Conservation (phyloP, 1,139 yeast species). For the Debaryomyces robertsiae region DNA sequence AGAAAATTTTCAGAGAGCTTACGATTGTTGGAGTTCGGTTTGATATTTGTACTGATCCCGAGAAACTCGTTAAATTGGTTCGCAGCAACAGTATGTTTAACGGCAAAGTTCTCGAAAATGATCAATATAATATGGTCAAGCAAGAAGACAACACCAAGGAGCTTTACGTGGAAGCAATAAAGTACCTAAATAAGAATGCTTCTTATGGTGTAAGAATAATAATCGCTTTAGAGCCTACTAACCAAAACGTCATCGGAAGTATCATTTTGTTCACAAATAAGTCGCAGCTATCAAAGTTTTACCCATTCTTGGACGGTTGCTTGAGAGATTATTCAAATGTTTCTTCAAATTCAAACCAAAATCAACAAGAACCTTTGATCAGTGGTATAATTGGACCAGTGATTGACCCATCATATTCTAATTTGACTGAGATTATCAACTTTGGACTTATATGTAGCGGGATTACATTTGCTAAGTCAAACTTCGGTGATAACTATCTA, state of each 20-base stretch:
- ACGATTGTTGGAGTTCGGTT: slow-evolving; percentile 63
- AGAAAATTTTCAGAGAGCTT: slow-evolving; percentile 56
- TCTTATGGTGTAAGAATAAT: slow-evolving; percentile 48
- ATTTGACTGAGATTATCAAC: slow-evolving; percentile 56
- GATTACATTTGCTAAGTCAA: slow-evolving; percentile 52
- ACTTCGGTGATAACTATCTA: slow-evolving; percentile 27
- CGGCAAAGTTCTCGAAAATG: slow-evolving; percentile 11
- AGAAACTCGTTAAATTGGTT: slow-evolving; percentile 42
- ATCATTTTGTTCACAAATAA: slow-evolving; percentile 55
- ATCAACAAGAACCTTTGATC: slow-evolving; percentile 23
- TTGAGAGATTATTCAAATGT: slow-evolving; percentile 14
- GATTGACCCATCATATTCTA: slow-evolving; percentile 57
- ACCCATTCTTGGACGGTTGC: slow-evolving; percentile 52
- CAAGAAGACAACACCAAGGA: slow-evolving; percentile 18
- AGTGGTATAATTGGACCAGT: slow-evolving; percentile 64
- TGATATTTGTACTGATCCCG: slow-evolving; percentile 52
- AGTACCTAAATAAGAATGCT: slow-evolving; percentile 21
- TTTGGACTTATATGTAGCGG: slow-evolving; percentile 63
- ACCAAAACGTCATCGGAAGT: slow-evolving; percentile 57
- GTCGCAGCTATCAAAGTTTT: slow-evolving; percentile 49
- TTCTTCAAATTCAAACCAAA: slow-evolving; percentile 10
- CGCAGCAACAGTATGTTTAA: slow-evolving; percentile 14
- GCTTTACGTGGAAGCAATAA: slow-evolving; percentile 30
- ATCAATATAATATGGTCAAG: slow-evolving; percentile 10
- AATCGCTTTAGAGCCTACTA: slow-evolving; percentile 58